Conservation (phyloP, 208 protist species). For the Histomonas meleagridis region DNA sequence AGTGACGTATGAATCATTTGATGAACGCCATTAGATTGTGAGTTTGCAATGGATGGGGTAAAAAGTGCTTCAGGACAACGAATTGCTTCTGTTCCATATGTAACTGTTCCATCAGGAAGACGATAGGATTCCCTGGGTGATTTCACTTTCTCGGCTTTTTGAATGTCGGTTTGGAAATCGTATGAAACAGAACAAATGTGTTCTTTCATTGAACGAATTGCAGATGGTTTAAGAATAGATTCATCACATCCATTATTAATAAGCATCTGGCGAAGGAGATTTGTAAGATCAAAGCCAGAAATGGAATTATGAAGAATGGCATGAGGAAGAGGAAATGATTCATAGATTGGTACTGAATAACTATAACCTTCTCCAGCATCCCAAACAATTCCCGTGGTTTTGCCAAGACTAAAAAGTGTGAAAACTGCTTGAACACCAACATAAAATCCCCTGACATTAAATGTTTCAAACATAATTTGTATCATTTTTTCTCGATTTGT, state of each 20-base stretch:
- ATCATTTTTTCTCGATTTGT: conserved; percentile 71
- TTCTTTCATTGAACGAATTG: conserved; percentile 64
- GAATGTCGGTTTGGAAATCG: conserved; percentile 58
- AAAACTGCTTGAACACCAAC: conserved; percentile 77
- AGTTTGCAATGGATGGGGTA: conserved; percentile 56
- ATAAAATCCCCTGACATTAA: conserved; percentile 61
- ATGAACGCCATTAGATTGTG: conserved; percentile 54
- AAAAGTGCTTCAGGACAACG: conserved; percentile 65
- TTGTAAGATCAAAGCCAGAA: conserved; percentile 61
- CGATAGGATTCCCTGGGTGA: conserved; percentile 56
- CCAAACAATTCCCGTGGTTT: conserved; percentile 71
- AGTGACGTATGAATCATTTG: conserved; percentile 55
- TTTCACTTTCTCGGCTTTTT: conserved; percentile 47
- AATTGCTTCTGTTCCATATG: conserved; percentile 54
- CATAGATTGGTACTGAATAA: conserved; percentile 88
- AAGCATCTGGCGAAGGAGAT: conserved; percentile 58
- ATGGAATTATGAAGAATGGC: conserved; percentile 60
- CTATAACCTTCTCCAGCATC: conserved; percentile 84
- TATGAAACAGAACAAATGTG: conserved; percentile 59
- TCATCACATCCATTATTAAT: conserved; percentile 53
- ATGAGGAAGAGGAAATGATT: conserved; percentile 58
- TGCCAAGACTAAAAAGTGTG: conserved; percentile 72
- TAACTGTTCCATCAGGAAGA: conserved; percentile 60
- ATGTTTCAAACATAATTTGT: conserved; percentile 73
- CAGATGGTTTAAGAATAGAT: conserved; percentile 57